These are phyloP conservation scores for Colletotrichum shisoi DNA, from an alignment of 2,329 filamentous ascomycete species.

Conservation along the genomic window DNA sequence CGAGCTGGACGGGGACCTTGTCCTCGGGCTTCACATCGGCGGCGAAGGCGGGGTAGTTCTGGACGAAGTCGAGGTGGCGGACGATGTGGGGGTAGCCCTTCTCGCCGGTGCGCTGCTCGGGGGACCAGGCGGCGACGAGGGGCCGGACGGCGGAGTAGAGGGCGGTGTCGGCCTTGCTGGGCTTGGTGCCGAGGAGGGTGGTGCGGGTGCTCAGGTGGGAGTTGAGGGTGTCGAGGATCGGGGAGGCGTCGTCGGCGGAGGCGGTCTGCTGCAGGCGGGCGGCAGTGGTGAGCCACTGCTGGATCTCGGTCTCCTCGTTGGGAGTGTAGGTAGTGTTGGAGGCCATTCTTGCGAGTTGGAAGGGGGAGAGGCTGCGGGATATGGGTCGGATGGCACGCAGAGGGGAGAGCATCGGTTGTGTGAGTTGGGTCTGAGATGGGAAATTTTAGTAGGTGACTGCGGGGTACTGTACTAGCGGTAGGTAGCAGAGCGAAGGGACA, in stretches of 20 bases:
- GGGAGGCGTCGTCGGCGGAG: slow-evolving; percentile 64
- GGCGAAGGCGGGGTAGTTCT: slow-evolving; percentile 81
- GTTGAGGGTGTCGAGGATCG: slow-evolving; percentile 82
- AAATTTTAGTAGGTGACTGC: slow-evolving; percentile 30
- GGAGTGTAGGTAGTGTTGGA: slow-evolving; percentile 76
- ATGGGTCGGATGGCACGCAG: slow-evolving; percentile 51
- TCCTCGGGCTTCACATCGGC: slow-evolving; percentile 74
- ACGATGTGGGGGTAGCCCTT: slow-evolving; percentile 90
- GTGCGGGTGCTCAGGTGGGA: slow-evolving; percentile 86
- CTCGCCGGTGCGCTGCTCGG: slow-evolving; percentile 89
- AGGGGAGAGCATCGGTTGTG: slow-evolving; percentile 54
- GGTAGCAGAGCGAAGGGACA: not conserved
- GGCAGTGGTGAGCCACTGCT: slow-evolving; percentile 85
- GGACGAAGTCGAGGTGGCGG: slow-evolving; percentile 90
- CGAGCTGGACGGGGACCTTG: slow-evolving; percentile 79
- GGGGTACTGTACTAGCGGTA: too few species aligned
- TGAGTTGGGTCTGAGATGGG: slow-evolving; percentile 36
- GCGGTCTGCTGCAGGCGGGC: slow-evolving; percentile 68
- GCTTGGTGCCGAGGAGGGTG: slow-evolving; percentile 87
- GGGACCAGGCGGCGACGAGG: slow-evolving; percentile 77
- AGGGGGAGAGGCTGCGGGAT: slow-evolving; percentile 49
- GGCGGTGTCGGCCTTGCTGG: slow-evolving; percentile 84
- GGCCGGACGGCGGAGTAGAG: slow-evolving; percentile 82
- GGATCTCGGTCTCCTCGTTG: slow-evolving; percentile 84
- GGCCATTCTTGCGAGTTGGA: slow-evolving; percentile 65